Percentiles rank a stretch among this genome's conserved stretches.
These are phyloP conservation scores for Aspergillus chevalieri DNA, from an alignment of 2,329 filamentous ascomycete species.

Conservation along the genomic window DNA sequence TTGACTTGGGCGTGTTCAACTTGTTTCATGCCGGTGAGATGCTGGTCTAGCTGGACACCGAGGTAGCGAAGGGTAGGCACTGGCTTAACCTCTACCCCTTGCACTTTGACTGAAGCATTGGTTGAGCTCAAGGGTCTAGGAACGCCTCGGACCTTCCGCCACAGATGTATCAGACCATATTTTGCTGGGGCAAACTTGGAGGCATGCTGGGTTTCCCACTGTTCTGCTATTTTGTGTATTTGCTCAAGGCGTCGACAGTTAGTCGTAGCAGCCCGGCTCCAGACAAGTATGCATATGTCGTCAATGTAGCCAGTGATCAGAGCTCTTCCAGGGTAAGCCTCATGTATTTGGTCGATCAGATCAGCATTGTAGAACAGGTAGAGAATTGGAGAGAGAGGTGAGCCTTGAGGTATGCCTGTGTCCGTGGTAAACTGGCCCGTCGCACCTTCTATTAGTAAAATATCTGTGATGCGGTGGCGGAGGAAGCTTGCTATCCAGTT, in stretches of 20 bases:
- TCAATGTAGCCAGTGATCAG: not conserved
- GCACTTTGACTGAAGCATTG: not conserved
- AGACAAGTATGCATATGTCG: not conserved
- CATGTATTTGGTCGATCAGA: not conserved
- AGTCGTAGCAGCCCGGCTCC: not conserved
- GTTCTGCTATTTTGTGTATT: not conserved
- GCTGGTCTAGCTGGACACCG: not conserved
- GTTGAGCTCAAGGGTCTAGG: not conserved
- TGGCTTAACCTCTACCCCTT: not conserved
- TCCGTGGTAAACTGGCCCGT: not conserved
- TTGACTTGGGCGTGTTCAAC: too few species aligned
- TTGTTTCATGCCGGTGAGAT: too few species aligned
- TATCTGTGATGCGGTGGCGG: not conserved
- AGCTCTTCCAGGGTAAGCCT: not conserved
- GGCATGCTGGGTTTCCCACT: not conserved
- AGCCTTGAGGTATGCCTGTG: not conserved
- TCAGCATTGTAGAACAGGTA: not conserved
- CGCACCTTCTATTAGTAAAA: conserved; percentile 1
- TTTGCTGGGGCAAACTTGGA: not conserved
- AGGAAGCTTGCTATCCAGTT: conserved; percentile 5
- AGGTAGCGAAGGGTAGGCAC: not conserved
- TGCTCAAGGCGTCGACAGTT: not conserved
- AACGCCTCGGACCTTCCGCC: not conserved
- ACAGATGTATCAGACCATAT: not conserved
- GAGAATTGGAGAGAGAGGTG: too few species aligned